These are phyloP conservation scores for Dacryopinax spathularia DNA, from an alignment of 768 basidiomycete species.

Conservation along the genomic window DNA sequence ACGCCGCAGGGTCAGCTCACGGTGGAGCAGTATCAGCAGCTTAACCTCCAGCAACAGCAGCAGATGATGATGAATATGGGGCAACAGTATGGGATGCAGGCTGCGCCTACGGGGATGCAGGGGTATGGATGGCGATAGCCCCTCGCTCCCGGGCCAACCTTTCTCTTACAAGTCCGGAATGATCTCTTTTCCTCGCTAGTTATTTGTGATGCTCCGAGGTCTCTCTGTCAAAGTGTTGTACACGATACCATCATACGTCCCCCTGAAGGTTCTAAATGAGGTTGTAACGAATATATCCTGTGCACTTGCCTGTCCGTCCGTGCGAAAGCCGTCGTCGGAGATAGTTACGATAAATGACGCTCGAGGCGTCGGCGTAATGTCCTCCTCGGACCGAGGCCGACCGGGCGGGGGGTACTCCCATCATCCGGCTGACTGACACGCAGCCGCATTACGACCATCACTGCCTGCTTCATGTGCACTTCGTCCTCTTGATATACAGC, in stretches of 20 bases:
- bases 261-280: neutral
- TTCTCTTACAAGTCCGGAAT: too few relatives aligned
- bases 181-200: too few relatives aligned
- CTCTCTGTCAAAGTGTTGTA: too few relatives aligned
- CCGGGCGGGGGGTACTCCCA: too few relatives aligned
- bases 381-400: too few relatives aligned
- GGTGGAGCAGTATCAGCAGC: neutral
- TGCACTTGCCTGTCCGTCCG: neutral
- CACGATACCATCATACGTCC: neutral
- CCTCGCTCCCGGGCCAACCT: too few relatives aligned
- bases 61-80: neutral
- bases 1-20: neutral
- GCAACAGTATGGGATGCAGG: neutral
- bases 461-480: too few relatives aligned
- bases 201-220: too few relatives aligned
- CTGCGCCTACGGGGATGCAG: neutral
- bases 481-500: too few relatives aligned
- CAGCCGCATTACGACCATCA: too few relatives aligned
- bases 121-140: neutral
- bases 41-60: neutral
- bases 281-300: conserved; percentile 2
- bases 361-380: too few relatives aligned
- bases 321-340: neutral
- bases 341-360: neutral
- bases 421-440: too few relatives aligned